A percentile compares a stretch with the other conserved stretches of the same genome.
These are phyloP conservation scores for Sclerotinia nivalis DNA, from an alignment of 2,329 filamentous ascomycete genomes.

Conservation along the genomic window DNA sequence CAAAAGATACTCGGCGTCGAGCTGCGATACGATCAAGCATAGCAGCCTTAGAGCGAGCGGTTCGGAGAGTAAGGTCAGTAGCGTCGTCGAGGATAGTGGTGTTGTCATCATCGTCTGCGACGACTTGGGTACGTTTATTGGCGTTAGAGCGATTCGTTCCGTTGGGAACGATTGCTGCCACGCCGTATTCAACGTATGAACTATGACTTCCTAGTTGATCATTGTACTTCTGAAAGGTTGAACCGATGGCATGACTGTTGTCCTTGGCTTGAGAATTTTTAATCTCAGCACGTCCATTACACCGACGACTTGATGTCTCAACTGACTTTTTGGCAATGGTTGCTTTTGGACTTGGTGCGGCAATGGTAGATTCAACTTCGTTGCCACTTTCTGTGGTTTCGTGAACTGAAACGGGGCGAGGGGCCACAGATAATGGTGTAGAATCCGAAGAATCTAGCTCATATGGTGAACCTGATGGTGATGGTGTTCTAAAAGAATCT, in stretches of 20 bases:
- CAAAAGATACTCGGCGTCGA: slow-evolving; percentile 5
- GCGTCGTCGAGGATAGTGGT: background rate
- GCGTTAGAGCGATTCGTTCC: background rate
- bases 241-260: background rate
- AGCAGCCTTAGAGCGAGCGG: slow-evolving; percentile 1
- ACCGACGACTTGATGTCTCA: background rate
- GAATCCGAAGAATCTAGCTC: background rate
- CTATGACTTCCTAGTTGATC: slow-evolving; percentile 1
- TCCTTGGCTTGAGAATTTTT: background rate
- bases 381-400: slow-evolving; percentile 15
- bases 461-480: background rate
- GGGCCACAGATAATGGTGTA: background rate
- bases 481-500: slow-evolving; percentile 1
- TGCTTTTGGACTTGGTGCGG: background rate
- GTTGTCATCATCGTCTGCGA: background rate
- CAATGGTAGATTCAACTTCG: slow-evolving; percentile 3
- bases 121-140: background rate
- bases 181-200: background rate
- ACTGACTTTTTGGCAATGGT: background rate
- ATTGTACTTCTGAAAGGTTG: background rate
- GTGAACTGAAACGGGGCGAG: background rate
- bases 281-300: background rate
- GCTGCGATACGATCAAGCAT: background rate
- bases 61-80: slow-evolving; percentile 16
- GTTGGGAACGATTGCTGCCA: background rate